phyloP scores from a whole-genome alignment of 257 asterid genomes.

The Euphrasia confusa region DNA sequence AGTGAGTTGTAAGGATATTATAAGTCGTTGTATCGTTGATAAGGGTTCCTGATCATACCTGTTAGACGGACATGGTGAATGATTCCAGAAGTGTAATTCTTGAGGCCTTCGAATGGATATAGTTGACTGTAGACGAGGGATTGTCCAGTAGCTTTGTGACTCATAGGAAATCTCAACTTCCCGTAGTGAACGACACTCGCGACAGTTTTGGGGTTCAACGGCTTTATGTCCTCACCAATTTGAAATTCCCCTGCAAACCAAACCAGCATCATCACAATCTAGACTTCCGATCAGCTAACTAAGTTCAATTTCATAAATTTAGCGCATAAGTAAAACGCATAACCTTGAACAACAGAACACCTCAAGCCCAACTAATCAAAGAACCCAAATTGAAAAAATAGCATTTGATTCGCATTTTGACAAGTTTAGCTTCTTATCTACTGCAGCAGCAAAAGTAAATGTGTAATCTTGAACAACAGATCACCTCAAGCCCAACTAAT shows the following conservation, averaged over 20 bases:
- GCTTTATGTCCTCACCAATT: slow-evolving; percentile 57
- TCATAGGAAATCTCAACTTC: slow-evolving; percentile 36
- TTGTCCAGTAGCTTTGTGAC: slow-evolving; percentile 48
- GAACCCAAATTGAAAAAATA: background rate
- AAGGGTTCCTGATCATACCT: slow-evolving; percentile 35
- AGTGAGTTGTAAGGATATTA: too few relatives aligned
- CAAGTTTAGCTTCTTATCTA: background rate
- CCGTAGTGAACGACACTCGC: slow-evolving; percentile 68
- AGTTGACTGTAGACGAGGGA: slow-evolving; percentile 72
- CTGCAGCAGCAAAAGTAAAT: background rate
- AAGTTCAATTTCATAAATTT: background rate
- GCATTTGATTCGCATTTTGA: background rate
- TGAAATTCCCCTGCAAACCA: slow-evolving; percentile 68
- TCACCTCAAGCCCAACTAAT: background rate
- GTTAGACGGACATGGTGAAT: slow-evolving; percentile 87
- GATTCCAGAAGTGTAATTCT: slow-evolving; percentile 87
- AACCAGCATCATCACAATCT: slow-evolving; percentile 16
- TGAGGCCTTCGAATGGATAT: slow-evolving; percentile 74
- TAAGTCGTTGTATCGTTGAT: too few relatives aligned
- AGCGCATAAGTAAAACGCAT: background rate
- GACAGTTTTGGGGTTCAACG: slow-evolving; percentile 57
- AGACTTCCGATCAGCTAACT: background rate
- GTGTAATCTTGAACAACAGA: background rate
- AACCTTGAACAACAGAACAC: background rate
- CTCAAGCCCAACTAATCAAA: background rate